Evolutionary conservation across 345 rosid genomes (phyloP).

Genomic region (Eucalyptus pauciflora): DNA sequence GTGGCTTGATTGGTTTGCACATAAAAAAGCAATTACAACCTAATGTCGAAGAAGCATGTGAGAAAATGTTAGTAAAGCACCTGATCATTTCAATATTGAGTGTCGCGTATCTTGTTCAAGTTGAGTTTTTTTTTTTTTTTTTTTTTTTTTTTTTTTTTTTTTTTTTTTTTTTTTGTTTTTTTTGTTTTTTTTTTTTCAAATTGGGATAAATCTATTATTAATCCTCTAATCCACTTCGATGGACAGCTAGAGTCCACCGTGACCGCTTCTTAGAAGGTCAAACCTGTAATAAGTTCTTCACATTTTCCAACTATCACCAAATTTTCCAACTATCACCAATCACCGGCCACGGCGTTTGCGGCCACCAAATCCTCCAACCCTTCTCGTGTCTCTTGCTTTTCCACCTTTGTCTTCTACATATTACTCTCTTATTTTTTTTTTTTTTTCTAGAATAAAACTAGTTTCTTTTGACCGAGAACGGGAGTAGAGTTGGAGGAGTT

Average conservation of each 20-base stretch:
- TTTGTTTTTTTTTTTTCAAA: no score
- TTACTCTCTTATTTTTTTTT: background rate
- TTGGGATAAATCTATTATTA: no score
- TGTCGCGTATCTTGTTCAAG: background rate
- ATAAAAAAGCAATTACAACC: background rate
- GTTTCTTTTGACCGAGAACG: background rate
- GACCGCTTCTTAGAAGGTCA: background rate
- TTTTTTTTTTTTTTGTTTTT: no score
- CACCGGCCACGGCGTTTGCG: no score
- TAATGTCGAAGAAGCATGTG: rapidly evolving
- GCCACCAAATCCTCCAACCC: background rate
- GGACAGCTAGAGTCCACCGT: background rate
- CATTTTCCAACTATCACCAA: background rate
- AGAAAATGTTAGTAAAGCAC: background rate
- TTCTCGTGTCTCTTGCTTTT: background rate
- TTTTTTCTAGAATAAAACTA: no score
- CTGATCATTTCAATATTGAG: background rate
- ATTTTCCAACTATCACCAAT: background rate
- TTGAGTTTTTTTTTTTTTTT: no score
- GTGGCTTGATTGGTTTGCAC: background rate
- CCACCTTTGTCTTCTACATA: background rate
- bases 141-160: no score
- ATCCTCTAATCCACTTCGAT: no score
- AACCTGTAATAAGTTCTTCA: background rate
- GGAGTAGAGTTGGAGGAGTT: background rate